A percentile compares a stretch with the other conserved stretches of the same genome.
phyloP scores from a whole-genome alignment of 2,329 filamentous ascomycete species.

The Hypoxylon sp. region DNA sequence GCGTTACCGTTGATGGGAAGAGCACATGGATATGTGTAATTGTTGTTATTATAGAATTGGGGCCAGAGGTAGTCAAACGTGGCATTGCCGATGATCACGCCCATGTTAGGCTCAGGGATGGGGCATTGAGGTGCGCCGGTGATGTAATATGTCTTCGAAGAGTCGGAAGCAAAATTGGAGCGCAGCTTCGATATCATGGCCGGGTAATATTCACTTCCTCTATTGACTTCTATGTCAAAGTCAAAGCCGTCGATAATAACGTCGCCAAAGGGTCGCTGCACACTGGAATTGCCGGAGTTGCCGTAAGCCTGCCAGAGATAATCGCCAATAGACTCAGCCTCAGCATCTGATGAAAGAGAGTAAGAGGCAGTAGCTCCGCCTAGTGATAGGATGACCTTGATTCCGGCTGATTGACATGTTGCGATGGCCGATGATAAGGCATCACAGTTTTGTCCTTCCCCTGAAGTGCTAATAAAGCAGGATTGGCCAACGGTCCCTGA shows the following conservation, averaged over 20 bases:
- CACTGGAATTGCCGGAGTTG: constrained; percentile 53
- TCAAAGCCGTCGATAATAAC: constrained; percentile 52
- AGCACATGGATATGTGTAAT: constrained; percentile 53
- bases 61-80: constrained; percentile 61
- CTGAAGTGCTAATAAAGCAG: constrained; percentile 56
- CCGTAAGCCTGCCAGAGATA: constrained; percentile 64
- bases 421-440: constrained; percentile 59
- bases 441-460: constrained; percentile 58
- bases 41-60: constrained; percentile 65
- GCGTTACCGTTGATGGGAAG: constrained; percentile 53
- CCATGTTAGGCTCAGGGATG: constrained; percentile 62
- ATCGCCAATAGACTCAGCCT: constrained; percentile 60
- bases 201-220: constrained; percentile 56
- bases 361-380: constrained; percentile 59
- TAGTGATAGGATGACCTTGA: constrained; percentile 63
- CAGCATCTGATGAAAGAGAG: constrained; percentile 53
- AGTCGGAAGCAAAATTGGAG: constrained; percentile 54
- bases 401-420: constrained; percentile 56
- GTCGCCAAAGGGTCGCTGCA: constrained; percentile 62
- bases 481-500: constrained; percentile 59
- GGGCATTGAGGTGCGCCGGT: constrained; percentile 64
- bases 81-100: constrained; percentile 56
- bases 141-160: constrained; percentile 60
- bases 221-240: constrained; percentile 59
- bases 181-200: constrained; percentile 53